Evolutionary conservation across 163 green algal species (phyloP), one percentile per base, ranked within the genome.

Genomic region (Prototheca stagnorum): DNA sequence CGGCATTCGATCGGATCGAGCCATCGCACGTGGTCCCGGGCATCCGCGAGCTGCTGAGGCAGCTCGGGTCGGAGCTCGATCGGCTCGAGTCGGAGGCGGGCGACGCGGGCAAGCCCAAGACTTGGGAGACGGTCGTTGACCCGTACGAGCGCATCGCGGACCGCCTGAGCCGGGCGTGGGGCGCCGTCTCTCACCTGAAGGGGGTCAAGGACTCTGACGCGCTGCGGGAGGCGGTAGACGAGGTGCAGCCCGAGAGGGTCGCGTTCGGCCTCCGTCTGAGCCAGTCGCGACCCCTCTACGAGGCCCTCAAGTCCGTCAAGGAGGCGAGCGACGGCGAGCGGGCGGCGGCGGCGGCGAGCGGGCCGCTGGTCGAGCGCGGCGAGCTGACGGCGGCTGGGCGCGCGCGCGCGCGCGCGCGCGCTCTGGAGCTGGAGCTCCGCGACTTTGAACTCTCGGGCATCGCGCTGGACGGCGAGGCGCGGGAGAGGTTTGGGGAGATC

Each of bases 401-500:
- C 84, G n/a, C n/a, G n/a, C n/a, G n/a, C n/a, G 79, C 83, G 5
- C 87, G 92, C 52, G 48, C 74, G 43, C 81, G 88, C 26, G 74
- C 90, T 15, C 81, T 96, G 19, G 79, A 94, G 3, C 59, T 65
- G 23, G 78, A 95, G 67, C 65, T 95, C 49, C 70, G 80, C n/a
- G 81, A 93, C 68, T 92, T 92, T 56, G 65, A 77, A 43, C 70
- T 93, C 35, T 81, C 79, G 3, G 84, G 84, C 20, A 83, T 94
- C 31, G 79, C 70, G 3, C 70, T 94, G 49, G 78, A 92, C 55
- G 79, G 74, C 39, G 67, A 80, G 51, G 62, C 47, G 6, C 89
- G 92, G 68, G 70, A 92, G 56, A 65, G 78, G 3, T 97, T 86
- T 78, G 96, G 96, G 59, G 79, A 72, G 27, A 96, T 96, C 65